Percentiles rank a stretch among this genome's conserved stretches.
These are phyloP conservation scores for Nakataea oryzae DNA, from an alignment of 2,329 filamentous ascomycete genomes.

Conservation along the genomic window DNA sequence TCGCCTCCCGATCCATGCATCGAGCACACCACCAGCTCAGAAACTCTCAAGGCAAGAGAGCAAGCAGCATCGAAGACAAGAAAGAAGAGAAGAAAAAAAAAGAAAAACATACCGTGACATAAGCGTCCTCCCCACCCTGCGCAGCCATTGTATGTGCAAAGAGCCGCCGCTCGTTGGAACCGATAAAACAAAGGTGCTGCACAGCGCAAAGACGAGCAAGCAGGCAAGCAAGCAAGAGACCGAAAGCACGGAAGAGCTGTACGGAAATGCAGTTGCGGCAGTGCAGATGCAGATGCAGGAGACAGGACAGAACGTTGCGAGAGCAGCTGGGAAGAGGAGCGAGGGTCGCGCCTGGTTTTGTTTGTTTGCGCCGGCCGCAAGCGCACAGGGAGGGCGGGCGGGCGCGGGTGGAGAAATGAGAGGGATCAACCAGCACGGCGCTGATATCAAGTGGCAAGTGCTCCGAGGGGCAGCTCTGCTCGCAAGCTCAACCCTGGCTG, in stretches of 20 bases:
- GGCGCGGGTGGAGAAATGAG: too few relatives aligned
- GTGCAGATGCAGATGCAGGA: background rate
- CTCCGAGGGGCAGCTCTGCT: background rate
- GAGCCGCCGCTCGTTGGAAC: constrained; percentile 4
- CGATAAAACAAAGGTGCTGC: constrained; percentile 6
- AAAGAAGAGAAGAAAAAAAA: background rate
- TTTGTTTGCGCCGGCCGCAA: background rate
- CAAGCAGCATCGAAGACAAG: too few relatives aligned
- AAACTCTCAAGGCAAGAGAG: too few relatives aligned
- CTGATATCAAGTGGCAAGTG: background rate
- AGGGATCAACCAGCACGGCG: too few relatives aligned
- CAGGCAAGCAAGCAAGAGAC: constrained; percentile 7
- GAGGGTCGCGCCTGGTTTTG: background rate
- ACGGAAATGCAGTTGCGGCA: background rate
- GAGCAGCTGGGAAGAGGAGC: too few relatives aligned
- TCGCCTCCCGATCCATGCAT: background rate
- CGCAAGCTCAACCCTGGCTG: background rate
- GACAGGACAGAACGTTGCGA: background rate
- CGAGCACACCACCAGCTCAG: too few relatives aligned
- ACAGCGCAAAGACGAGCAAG: background rate
- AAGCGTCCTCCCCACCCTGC: constrained; percentile 36
- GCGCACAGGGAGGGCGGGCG: too few relatives aligned
- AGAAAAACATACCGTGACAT: constrained; percentile 40
- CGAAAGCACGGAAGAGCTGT: constrained; percentile 5
- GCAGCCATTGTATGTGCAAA: constrained; percentile 23